Conservation (phyloP, 345 rosid species). For the Clausena lansium region DNA sequence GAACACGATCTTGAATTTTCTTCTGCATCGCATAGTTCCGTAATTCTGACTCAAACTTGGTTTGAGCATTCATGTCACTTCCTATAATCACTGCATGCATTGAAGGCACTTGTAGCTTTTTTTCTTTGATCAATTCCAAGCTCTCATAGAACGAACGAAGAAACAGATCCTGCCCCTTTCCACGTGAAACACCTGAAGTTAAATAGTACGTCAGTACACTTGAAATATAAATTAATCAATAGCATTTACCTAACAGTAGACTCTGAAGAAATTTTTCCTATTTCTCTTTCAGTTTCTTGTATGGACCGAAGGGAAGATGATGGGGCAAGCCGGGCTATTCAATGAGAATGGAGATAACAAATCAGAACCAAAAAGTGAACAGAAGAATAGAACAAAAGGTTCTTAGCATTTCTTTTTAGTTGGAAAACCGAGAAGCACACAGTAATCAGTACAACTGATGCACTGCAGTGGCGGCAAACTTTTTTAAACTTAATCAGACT, state of each 20-base stretch:
- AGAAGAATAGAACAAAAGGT: neutral
- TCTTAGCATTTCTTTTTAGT: neutral
- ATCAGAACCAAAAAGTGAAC: neutral
- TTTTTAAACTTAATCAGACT: neutral
- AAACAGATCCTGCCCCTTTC: constrained; percentile 86
- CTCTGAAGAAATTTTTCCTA: neutral
- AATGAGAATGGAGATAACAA: neutral
- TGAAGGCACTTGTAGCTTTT: constrained; percentile 53
- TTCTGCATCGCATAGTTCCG: constrained; percentile 59
- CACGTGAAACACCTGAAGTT: constrained; percentile 77
- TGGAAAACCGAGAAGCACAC: neutral
- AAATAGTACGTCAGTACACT: constrained; percentile 13
- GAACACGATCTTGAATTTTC: constrained; percentile 60
- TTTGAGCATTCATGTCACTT: constrained; percentile 78
- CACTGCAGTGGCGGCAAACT: neutral
- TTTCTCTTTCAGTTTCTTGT: neutral
- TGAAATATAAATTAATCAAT: constrained; percentile 6
- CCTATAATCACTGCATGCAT: constrained; percentile 88
- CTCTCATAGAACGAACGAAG: constrained; percentile 67
- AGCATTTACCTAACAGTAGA: neutral
- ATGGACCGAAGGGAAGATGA: neutral
- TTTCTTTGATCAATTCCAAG: constrained; percentile 53
- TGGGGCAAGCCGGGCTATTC: neutral
- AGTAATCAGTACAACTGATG: neutral
- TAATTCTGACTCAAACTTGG: constrained; percentile 75